Evolutionary conservation across 768 basidiomycete species (phyloP).

Genomic region (Kockovaella imperatae): DNA sequence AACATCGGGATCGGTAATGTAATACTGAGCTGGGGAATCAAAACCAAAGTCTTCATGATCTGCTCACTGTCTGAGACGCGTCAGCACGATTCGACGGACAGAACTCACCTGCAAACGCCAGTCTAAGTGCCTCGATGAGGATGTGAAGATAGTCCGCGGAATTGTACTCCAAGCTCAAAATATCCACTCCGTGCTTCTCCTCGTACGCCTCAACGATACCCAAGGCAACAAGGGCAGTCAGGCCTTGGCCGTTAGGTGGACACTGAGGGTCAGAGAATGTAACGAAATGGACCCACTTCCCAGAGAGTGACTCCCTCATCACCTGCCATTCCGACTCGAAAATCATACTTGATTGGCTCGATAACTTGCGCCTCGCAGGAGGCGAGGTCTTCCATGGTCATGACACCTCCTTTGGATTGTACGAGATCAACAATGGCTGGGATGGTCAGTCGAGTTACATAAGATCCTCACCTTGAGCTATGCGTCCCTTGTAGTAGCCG

Average conservation of each 20-base stretch:
- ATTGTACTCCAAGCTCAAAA: constrained; percentile 80
- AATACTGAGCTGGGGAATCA: constrained; percentile 54
- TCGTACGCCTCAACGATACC: constrained; percentile 87
- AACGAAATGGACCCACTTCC: constrained; percentile 55
- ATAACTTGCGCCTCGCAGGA: constrained; percentile 69
- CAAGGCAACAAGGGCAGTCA: constrained; percentile 84
- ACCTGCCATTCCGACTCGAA: constrained; percentile 46
- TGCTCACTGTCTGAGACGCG: background rate
- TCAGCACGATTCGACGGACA: background rate
- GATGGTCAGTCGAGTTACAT: background rate
- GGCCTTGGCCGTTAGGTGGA: constrained; percentile 96
- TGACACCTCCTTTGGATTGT: constrained; percentile 77
- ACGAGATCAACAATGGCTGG: constrained; percentile 50
- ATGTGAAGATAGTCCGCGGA: constrained; percentile 80
- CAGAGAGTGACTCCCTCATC: constrained; percentile 76
- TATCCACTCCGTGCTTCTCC: constrained; percentile 60
- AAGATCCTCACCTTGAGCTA: constrained; percentile 78
- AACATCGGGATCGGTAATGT: constrained; percentile 83
- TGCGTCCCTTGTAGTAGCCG: constrained; percentile 86
- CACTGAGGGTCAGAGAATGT: constrained; percentile 51
- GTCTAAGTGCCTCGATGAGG: constrained; percentile 69
- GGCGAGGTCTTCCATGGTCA: constrained; percentile 91
- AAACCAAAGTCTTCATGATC: constrained; percentile 3
- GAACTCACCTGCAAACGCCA: constrained; percentile 63
- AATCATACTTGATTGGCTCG: constrained; percentile 86